These are phyloP conservation scores for Mucor saturninus DNA, from an alignment of 371 early-diverging fungal genomes.

Conservation along the genomic window DNA sequence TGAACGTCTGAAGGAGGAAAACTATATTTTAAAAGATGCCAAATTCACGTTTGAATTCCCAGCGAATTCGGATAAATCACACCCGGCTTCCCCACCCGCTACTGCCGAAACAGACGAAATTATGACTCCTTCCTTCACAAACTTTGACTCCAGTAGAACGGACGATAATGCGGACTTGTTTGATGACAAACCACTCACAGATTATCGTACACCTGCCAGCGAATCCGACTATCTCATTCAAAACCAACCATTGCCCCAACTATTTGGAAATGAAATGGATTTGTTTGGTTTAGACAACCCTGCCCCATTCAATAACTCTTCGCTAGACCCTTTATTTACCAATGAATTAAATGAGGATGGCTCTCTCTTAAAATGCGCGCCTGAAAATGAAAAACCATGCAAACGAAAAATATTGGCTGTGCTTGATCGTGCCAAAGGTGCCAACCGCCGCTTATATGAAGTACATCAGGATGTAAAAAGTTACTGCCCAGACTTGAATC, in stretches of 20 bases:
- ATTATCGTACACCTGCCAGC: neutral
- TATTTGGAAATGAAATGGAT: conserved; percentile 21
- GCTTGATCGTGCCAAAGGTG: conserved; percentile 11
- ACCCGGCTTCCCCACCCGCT: conserved; percentile 2
- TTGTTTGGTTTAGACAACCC: conserved; percentile 2
- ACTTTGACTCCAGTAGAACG: no score
- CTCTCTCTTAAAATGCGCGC: conserved; percentile 8
- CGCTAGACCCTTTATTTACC: conserved; percentile 9
- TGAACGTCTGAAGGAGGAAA: conserved; percentile 50
- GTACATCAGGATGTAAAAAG: conserved; percentile 21
- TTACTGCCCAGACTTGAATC: conserved; percentile 33
- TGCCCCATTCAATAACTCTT: neutral
- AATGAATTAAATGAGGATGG: conserved; percentile 8
- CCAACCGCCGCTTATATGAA: conserved; percentile 21
- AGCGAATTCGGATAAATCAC: conserved; percentile 5
- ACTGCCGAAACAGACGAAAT: no score
- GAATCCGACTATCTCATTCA: conserved; percentile 4
- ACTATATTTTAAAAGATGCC: conserved; percentile 21
- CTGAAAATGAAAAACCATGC: conserved; percentile 18
- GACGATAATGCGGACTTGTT: neutral
- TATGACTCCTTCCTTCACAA: no score
- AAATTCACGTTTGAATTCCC: conserved; percentile 12
- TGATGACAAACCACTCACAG: neutral
- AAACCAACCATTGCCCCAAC: conserved; percentile 7
- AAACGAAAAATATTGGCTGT: conserved; percentile 11